These are phyloP conservation scores for Cyclaneusma minus DNA, from an alignment of 2,329 filamentous ascomycete species.

Conservation along the genomic window DNA sequence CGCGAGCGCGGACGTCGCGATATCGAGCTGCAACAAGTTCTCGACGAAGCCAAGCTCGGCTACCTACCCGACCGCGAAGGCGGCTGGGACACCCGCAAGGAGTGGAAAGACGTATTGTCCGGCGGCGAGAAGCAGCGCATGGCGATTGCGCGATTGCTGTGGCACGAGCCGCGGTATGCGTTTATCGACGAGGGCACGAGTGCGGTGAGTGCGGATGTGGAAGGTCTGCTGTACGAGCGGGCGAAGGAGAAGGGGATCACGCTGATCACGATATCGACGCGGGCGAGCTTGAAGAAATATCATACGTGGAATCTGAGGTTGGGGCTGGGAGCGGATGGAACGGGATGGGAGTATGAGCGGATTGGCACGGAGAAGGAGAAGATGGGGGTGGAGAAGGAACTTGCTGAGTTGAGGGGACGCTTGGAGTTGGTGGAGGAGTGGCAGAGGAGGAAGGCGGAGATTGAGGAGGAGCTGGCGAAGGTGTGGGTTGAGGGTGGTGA, in stretches of 20 bases:
- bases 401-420: constrained; percentile 68
- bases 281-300: constrained; percentile 88
- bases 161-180: constrained; percentile 88
- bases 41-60: constrained; percentile 73
- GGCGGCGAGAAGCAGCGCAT: constrained; percentile 96
- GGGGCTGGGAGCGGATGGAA: constrained; percentile 64
- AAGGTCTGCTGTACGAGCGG: constrained; percentile 82
- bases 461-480: constrained; percentile 59
- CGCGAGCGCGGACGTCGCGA: constrained; percentile 64
- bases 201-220: constrained; percentile 86
- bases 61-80: constrained; percentile 88
- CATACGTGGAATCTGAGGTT: constrained; percentile 84
- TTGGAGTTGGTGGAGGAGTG: constrained; percentile 71
- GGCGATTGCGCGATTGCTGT: constrained; percentile 76
- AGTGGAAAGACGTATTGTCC: constrained; percentile 97
- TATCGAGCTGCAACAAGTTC: constrained; percentile 57
- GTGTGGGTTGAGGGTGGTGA: constrained; percentile 18
- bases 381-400: constrained; percentile 79
- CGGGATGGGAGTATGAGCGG: constrained; percentile 81
- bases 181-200: constrained; percentile 94
- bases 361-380: constrained; percentile 93
- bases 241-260: constrained; percentile 92
- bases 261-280: constrained; percentile 87
- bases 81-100: constrained; percentile 91
- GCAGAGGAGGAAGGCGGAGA: constrained; percentile 63